Conservation (phyloP, 306 rosid species). For the Clitoria ternatea region DNA sequence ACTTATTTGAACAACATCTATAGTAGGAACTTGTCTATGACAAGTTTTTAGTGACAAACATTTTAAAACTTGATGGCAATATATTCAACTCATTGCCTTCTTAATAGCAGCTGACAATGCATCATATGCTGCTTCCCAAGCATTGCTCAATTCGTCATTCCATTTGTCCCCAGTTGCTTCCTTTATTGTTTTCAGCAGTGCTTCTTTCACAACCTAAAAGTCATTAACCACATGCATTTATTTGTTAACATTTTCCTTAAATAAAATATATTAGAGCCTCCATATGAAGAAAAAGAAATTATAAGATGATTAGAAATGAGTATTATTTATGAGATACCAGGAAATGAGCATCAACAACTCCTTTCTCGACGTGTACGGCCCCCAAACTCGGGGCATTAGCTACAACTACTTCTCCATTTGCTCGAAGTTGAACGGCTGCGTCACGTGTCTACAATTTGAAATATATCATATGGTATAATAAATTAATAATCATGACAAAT, state of each 20-base stretch:
- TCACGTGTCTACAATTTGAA: background rate
- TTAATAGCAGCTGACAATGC: constrained; percentile 19
- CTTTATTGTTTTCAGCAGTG: constrained; percentile 12
- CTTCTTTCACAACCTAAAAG: constrained; percentile 24
- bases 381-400: background rate
- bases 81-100: background rate
- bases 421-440: constrained; percentile 12
- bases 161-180: constrained; percentile 13
- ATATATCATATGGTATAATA: background rate
- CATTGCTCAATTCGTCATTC: background rate
- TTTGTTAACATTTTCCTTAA: too few species aligned
- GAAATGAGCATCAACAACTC: constrained; percentile 14
- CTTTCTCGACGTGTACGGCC: constrained; percentile 1
- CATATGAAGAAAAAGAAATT: too few species aligned
- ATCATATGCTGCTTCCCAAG: constrained; percentile 23
- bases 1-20: background rate
- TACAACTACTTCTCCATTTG: background rate
- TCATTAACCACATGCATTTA: too few species aligned
- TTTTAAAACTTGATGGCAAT: background rate
- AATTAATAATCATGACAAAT: too few species aligned
- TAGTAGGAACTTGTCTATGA: background rate
- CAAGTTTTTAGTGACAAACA: background rate
- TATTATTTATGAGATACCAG: too few species aligned
- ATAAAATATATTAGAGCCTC: too few species aligned
- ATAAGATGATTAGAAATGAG: too few species aligned